phyloP scores from a whole-genome alignment of 2,329 filamentous ascomycete species.

The Aspergillus aculeatus region DNA sequence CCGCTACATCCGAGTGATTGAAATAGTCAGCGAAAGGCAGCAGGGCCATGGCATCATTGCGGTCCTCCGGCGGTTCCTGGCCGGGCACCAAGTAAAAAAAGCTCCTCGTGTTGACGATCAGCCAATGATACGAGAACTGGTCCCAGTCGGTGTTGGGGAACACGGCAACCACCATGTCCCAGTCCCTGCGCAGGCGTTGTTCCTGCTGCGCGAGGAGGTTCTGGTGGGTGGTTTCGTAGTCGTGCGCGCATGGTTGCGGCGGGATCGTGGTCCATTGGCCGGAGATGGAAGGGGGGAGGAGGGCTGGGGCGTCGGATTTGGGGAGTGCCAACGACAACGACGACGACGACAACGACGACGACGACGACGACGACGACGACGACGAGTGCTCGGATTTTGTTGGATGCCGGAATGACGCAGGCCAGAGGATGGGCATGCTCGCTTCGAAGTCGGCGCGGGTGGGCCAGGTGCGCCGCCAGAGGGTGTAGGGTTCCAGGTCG shows the following conservation, averaged over 20 bases:
- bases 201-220: slow-evolving; percentile 52
- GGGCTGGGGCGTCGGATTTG: background rate
- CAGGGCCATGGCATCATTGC: slow-evolving; percentile 48
- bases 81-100: slow-evolving; percentile 57
- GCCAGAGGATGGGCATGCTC: slow-evolving; percentile 59
- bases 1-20: slow-evolving; percentile 45
- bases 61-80: slow-evolving; percentile 35
- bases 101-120: slow-evolving; percentile 60
- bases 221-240: slow-evolving; percentile 36
- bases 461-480: slow-evolving; percentile 70
- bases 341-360: background rate
- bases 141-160: slow-evolving; percentile 46
- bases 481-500: slow-evolving; percentile 46
- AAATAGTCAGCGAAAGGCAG: slow-evolving; percentile 50
- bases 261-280: slow-evolving; percentile 35
- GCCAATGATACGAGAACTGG: slow-evolving; percentile 57
- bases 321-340: no score
- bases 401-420: slow-evolving; percentile 38
- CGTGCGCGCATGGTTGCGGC: slow-evolving; percentile 22
- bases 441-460: slow-evolving; percentile 57
- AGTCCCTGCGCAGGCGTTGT: slow-evolving; percentile 53
- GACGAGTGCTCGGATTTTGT: slow-evolving; percentile 27
- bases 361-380: background rate
- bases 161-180: slow-evolving; percentile 43
- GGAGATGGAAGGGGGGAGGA: slow-evolving; percentile 40